phyloP scores from a whole-genome alignment of 163 green algal species.

The Chloromonas sp. region DNA sequence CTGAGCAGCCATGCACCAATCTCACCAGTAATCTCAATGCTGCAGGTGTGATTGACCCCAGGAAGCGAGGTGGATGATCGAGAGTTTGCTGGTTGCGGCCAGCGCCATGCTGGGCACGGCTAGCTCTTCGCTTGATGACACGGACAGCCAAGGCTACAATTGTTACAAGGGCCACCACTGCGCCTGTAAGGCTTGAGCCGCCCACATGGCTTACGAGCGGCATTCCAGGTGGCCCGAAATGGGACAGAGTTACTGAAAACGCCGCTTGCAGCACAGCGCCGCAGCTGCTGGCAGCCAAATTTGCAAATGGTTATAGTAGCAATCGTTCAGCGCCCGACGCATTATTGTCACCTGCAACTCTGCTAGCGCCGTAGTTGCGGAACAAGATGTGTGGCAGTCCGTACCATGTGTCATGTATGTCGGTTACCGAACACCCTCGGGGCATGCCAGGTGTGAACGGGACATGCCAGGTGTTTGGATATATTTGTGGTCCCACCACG shows the following conservation, averaged over 20 bases:
- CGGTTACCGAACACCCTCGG: no score
- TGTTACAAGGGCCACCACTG: neutral
- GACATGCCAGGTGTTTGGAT: no score
- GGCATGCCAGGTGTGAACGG: no score
- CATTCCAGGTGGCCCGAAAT: neutral
- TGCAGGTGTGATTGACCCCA: neutral
- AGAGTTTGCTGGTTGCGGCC: neutral
- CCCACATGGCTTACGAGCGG: neutral
- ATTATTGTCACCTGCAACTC: neutral
- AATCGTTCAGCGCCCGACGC: neutral
- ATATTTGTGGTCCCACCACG: no score
- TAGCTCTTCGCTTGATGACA: neutral
- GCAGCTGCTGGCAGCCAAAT: no score
- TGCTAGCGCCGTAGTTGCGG: no score
- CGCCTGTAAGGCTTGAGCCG: neutral
- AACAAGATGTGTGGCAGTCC: no score
- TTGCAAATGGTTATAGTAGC: no score
- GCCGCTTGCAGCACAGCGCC: no score
- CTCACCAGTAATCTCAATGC: constrained; percentile 1
- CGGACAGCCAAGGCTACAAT: neutral
- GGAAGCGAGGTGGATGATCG: neutral
- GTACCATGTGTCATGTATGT: no score
- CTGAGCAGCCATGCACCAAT: neutral
- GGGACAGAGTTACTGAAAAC: neutral
- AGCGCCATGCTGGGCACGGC: no score